These are phyloP conservation scores for Litchi chinensis DNA, from an alignment of 345 rosid genomes.

Conservation along the genomic window DNA sequence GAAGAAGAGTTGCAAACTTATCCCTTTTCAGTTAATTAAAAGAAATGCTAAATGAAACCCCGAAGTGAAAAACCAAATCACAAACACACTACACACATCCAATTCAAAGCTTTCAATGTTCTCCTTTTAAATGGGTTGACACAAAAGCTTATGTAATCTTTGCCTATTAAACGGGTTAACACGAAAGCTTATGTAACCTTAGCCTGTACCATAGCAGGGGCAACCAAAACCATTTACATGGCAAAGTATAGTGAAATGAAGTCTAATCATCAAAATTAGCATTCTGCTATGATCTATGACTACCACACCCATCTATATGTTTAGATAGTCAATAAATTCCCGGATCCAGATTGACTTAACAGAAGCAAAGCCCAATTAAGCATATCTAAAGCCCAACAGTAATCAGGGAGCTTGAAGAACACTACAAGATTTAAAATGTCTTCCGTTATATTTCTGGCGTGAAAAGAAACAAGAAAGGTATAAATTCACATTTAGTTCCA, in stretches of 20 bases:
- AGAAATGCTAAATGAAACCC: not conserved
- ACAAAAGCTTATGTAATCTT: not conserved
- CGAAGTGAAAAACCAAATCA: not conserved
- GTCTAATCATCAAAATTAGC: not conserved
- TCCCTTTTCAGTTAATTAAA: not conserved
- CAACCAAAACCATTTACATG: not conserved
- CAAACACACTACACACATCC: not conserved
- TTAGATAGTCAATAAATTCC: not conserved
- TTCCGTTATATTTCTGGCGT: not conserved
- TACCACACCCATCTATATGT: not conserved
- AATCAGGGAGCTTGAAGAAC: not conserved
- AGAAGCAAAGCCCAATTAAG: not conserved
- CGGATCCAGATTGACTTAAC: not conserved
- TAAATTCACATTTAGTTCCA: not conserved
- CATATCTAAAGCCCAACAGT: not conserved
- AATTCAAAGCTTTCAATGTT: not conserved
- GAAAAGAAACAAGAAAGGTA: not conserved
- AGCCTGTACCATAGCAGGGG: not conserved
- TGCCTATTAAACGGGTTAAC: not conserved
- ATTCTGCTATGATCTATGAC: not conserved
- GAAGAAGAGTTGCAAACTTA: no score
- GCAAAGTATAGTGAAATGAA: not conserved
- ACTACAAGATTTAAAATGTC: not conserved
- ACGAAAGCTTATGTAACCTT: not conserved
- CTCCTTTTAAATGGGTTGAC: not conserved